Evolutionary conservation across 495 filamentous ascomycete genomes (phyloP).

Genomic region (Articulospora tetracladia): DNA sequence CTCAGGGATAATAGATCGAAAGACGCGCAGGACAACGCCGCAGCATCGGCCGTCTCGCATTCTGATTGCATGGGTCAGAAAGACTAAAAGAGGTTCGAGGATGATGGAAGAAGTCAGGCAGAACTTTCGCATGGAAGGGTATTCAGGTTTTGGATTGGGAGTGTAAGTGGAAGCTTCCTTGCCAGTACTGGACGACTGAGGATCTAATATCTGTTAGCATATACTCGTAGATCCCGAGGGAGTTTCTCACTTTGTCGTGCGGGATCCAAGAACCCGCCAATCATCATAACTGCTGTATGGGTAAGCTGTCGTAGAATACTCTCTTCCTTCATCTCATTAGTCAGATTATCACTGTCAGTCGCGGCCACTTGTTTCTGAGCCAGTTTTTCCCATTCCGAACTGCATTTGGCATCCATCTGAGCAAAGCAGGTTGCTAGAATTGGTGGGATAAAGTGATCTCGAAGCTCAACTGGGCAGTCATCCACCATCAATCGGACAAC

Average conservation of each 20-base stretch:
- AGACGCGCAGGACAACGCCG: constrained; percentile 75
- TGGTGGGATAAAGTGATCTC: constrained; percentile 79
- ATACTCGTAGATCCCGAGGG: background rate
- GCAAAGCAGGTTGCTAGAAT: constrained; percentile 77
- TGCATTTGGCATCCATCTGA: constrained; percentile 84
- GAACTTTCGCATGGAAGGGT: constrained; percentile 66
- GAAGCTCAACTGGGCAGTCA: constrained; percentile 75
- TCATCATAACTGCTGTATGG: constrained; percentile 85
- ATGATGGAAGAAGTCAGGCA: constrained; percentile 75
- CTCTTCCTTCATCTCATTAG: constrained; percentile 97
- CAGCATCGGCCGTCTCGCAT: constrained; percentile 91
- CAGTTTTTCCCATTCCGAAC: constrained; percentile 76
- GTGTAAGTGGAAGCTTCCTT: constrained; percentile 24
- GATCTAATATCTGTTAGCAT: constrained; percentile 10
- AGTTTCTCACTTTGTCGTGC: constrained; percentile 20
- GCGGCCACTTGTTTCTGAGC: constrained; percentile 49
- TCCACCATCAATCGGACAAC: constrained; percentile 84
- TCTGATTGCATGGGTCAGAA: constrained; percentile 83
- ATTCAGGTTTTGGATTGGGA: constrained; percentile 20
- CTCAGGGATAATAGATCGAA: constrained; percentile 77
- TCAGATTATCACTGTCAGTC: constrained; percentile 63
- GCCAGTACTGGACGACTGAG: background rate
- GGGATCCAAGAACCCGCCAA: constrained; percentile 81
- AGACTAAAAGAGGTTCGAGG: constrained; percentile 82
- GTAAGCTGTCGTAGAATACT: constrained; percentile 94